Percentiles rank a stretch among this genome's conserved stretches.
phyloP scores from a whole-genome alignment of 192 early-diverging fungal species.

The Gonapodya sp. region DNA sequence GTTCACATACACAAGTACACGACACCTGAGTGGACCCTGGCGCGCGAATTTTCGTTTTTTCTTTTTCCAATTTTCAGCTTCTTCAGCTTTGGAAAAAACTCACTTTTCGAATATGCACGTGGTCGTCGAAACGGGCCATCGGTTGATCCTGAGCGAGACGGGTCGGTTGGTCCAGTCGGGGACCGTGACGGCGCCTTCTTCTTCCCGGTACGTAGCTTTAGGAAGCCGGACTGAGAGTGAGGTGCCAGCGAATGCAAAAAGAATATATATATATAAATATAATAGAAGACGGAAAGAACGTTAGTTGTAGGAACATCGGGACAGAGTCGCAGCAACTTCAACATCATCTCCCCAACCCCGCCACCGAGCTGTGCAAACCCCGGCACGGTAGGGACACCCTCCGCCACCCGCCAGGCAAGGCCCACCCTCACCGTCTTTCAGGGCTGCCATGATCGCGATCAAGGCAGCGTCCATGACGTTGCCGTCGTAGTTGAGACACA shows the following conservation, averaged over 20 bases:
- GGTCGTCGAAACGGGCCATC: constrained; percentile 43
- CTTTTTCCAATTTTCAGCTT: background rate
- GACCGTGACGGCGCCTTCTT: constrained; percentile 53
- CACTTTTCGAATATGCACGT: background rate
- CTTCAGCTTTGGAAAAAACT: background rate
- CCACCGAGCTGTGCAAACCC: background rate
- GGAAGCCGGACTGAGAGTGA: constrained; percentile 56
- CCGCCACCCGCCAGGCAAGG: too few species aligned
- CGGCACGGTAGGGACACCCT: background rate
- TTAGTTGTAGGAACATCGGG: too few species aligned
- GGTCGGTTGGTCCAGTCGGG: constrained; percentile 29
- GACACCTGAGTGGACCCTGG: background rate
- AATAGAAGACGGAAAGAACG: too few species aligned
- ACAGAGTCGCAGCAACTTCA: constrained; percentile 10
- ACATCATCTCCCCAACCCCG: background rate
- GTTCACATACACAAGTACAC: too few species aligned
- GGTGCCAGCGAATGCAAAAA: constrained; percentile 3
- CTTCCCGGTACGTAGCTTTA: constrained; percentile 43
- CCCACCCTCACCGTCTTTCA: constrained; percentile 46
- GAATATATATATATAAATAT: background rate
- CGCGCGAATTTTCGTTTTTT: background rate
- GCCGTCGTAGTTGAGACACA: constrained; percentile 85
- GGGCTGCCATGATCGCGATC: constrained; percentile 64
- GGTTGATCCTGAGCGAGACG: constrained; percentile 35
- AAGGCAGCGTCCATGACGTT: constrained; percentile 81